Evolutionary conservation across 2,329 filamentous ascomycete genomes (phyloP), one percentile per base, ranked within the genome.

Genomic region (Aspergillus neoniger): DNA sequence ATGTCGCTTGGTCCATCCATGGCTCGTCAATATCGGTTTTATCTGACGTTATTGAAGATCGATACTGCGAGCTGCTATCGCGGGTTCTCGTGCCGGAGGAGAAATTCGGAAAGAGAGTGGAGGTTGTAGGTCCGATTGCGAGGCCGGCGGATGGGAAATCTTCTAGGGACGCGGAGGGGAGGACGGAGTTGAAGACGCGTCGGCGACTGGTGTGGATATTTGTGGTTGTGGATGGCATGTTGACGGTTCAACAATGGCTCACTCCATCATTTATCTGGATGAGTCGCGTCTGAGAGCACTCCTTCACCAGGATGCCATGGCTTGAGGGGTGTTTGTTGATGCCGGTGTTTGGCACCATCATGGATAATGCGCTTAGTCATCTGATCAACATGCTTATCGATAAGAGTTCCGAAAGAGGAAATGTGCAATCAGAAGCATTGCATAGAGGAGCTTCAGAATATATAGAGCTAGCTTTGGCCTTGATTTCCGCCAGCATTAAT

Each of bases 131-230:
- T 10, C 67, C 67, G 49, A 67, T 60, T 58, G 66, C 60, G 14
- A 69, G 67, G n/a, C 69, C 70, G 8, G 69, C 69, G 17, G 74
- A 65, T 43, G 71, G 61, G 58, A 69, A 70, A 65, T 70, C 70
- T 56, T 73, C 72, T n/a, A 73, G 65, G 17, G 73, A 73, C 56
- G 75, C 67, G 53, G 76, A 72, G 51, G 77, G 71, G 62, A 81
- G 80, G 51, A 81, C 77, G 12, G 78, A 79, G 58, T 69, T 70
- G 65, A 80, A 79, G 21, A 81, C 73, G 64, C 77, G 78, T 67
- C 74, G 74, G 63, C 75, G 75, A 59, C 59, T 43, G 41, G 39
- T 43, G 53, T 43, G 28, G 12, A 19, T 44, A 10, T 30, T n/a
- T 38, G 53, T 47, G 15, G 23, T 53, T 7, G 67, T 67, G 21